These are phyloP conservation scores for Talaromyces proteolyticus DNA, from an alignment of 495 filamentous ascomycete species.

Conservation along the genomic window DNA sequence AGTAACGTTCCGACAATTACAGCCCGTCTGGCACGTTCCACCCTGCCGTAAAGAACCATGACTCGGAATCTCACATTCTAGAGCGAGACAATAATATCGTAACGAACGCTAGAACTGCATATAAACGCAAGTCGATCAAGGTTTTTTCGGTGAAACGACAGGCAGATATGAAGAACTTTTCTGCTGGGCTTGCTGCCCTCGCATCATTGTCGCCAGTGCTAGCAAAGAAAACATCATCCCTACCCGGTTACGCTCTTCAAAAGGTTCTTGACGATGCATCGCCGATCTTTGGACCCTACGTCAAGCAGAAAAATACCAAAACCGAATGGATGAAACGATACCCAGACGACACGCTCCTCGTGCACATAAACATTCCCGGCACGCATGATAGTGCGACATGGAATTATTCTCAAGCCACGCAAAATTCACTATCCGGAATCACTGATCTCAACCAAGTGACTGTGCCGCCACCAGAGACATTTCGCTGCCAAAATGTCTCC, in stretches of 20 bases:
- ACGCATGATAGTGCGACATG: slow-evolving; percentile 50
- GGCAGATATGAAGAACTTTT: not conserved
- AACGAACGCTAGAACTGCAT: too few species aligned
- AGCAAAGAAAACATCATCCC: slow-evolving; percentile 6
- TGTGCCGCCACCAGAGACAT: slow-evolving; percentile 19
- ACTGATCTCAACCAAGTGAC: slow-evolving; percentile 29
- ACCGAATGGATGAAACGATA: slow-evolving; percentile 41
- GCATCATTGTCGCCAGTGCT: not conserved
- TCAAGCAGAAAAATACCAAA: slow-evolving; percentile 12
- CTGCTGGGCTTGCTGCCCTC: not conserved
- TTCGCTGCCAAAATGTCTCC: slow-evolving; percentile 34
- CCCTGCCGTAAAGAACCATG: too few species aligned
- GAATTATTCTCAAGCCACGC: slow-evolving; percentile 44
- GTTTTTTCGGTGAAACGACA: not conserved
- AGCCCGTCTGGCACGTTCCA: too few species aligned
- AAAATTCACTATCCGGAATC: slow-evolving; percentile 28
- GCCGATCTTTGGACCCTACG: slow-evolving; percentile 34
- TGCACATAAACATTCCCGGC: slow-evolving; percentile 48
- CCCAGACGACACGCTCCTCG: slow-evolving; percentile 32
- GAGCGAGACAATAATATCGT: too few species aligned
- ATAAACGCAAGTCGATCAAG: not conserved
- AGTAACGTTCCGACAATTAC: too few species aligned
- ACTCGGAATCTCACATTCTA: too few species aligned
- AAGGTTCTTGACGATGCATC: slow-evolving; percentile 36
- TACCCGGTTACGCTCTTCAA: slow-evolving; percentile 29